A percentile compares a stretch with the other conserved stretches of the same genome.
Evolutionary conservation across 768 basidiomycete species (phyloP).

Genomic region (Boletus barrowsii): DNA sequence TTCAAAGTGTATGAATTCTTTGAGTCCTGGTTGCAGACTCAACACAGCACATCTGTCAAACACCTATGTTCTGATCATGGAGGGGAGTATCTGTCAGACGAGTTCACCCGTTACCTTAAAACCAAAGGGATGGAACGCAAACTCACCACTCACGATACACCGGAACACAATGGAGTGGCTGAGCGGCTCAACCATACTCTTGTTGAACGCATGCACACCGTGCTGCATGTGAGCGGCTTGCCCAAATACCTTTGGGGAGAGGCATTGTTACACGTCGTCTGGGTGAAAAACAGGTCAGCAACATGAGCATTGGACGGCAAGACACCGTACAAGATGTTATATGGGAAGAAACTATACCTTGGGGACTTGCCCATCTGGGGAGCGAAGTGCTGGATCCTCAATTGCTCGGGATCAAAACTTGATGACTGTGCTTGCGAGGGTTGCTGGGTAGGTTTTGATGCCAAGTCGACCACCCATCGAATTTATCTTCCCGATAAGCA

Average conservation of each 20-base stretch:
- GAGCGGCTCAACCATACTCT: not conserved
- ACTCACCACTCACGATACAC: not conserved
- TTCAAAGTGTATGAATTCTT: not conserved
- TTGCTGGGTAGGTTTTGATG: conserved; percentile 36
- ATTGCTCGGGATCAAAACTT: no score
- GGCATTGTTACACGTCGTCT: not conserved
- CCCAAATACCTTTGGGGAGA: not conserved
- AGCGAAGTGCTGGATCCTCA: no score
- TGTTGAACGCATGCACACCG: not conserved
- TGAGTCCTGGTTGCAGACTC: not conserved
- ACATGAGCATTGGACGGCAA: not conserved
- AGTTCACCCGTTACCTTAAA: not conserved
- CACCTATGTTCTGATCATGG: not conserved
- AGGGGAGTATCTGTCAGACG: not conserved
- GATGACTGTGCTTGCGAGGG: conserved; percentile 25
- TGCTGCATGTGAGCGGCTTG: not conserved
- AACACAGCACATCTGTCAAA: not conserved
- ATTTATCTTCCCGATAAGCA: conserved; percentile 31
- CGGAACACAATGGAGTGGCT: not conserved
- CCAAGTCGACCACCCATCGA: conserved; percentile 29
- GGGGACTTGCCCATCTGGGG: conserved; percentile 18
- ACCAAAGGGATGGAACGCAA: not conserved
- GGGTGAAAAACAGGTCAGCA: not conserved
- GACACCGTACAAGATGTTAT: conserved; percentile 14
- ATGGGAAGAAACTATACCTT: conserved; percentile 23